Conservation (phyloP, 306 rosid genomes). For the Cucumis melo region DNA sequence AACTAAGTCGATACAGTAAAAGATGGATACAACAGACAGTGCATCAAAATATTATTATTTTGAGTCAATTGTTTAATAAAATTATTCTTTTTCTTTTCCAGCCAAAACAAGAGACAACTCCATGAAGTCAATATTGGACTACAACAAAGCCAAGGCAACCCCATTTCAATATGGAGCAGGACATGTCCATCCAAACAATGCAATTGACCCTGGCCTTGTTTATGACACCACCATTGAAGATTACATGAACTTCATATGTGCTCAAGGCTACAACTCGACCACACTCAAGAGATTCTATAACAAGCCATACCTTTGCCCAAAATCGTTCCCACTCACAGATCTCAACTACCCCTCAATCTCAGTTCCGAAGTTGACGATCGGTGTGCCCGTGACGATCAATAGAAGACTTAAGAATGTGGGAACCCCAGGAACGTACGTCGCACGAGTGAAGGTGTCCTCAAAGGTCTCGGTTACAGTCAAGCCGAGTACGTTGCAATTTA, state of each 20-base stretch:
- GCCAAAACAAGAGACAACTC: neutral
- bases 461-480: constrained; percentile 11
- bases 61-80: no score
- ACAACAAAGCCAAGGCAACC: neutral
- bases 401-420: constrained; percentile 40
- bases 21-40: no score
- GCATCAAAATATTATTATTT: no score
- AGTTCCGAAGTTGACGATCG: neutral
- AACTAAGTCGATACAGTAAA: no score
- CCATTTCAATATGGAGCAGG: constrained; percentile 51
- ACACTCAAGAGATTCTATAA: constrained; percentile 5
- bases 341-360: constrained; percentile 41
- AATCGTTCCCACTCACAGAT: constrained; percentile 10
- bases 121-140: neutral
- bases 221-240: constrained; percentile 30
- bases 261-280: constrained; percentile 17
- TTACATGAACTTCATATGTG: constrained; percentile 39
- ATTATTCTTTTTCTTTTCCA: neutral
- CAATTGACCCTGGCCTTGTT: constrained; percentile 42
- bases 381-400: neutral
- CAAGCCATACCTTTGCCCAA: constrained; percentile 15
- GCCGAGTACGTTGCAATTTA: constrained; percentile 20
- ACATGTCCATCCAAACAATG: constrained; percentile 32
- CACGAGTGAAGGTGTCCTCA: neutral
- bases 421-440: constrained; percentile 15